Base-by-base conservation (phyloP, 169 alveolate genomes). In the Plasmodium sp. region DNA sequence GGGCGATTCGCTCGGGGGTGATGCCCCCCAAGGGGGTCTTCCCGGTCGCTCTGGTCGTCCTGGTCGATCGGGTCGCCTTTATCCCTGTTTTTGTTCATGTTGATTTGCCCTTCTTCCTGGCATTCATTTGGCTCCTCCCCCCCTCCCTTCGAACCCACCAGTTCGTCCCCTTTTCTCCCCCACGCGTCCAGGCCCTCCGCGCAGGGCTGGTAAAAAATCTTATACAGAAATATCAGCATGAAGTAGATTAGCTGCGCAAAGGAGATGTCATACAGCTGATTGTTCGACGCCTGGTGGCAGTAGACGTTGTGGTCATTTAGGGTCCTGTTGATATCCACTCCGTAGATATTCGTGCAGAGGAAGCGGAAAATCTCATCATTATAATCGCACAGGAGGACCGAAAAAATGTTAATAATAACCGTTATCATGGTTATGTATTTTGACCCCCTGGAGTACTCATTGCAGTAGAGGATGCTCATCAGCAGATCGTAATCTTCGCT, bases 161-260 rank as follows among this genome's bases (percentile, higher is more conserved):
- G 10, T 3, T 72, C 41, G 33, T 12, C 56, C 45, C n/a, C 58
- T 41, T 22, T 54, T 6, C 36, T 45, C 51, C 1, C 1, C 18
- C 73, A 22, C 10, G 6, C 48, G 0, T 43, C 72, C 33, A 80
- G 27, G 43, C 5, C 85, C 33, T 75, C 45, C 31, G 27, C 31
- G 14, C 83, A 48, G 34, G 83, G 81, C 45, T 90, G 94, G 45
- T 67, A 90, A 90, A 90, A 81, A 67, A 90, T 90, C 72, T 92
- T 92, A 51, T 92, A 92, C 58, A 92, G 45, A 45, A 81, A 92
- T 27, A 83, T 83, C 43, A 92, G 34, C 95, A 92, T 92, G 62
- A 92, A 92, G 77, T 92, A 92, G 18, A 92, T 92, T 36, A 92
- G 22, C 45, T 92, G 95, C 22, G 92, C 84, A 92, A 92, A 92